These are phyloP conservation scores for Podospora didyma DNA, from an alignment of 495 filamentous ascomycete species.

Conservation along the genomic window DNA sequence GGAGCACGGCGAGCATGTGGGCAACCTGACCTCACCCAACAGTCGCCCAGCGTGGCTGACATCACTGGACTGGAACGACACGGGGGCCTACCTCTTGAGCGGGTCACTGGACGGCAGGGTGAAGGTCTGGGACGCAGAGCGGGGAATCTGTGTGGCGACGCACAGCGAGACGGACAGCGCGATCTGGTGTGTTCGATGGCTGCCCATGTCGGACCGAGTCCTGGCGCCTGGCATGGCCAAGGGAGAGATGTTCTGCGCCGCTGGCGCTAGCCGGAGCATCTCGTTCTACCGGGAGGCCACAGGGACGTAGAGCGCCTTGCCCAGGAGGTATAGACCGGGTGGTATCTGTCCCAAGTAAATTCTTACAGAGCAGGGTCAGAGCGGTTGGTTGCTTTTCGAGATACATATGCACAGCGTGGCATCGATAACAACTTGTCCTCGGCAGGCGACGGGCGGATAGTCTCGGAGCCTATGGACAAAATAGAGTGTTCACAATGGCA, in stretches of 20 bases:
- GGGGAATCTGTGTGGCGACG: constrained; percentile 80
- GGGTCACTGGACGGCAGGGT: constrained; percentile 88
- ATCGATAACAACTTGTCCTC: too few relatives aligned
- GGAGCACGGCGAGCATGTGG: constrained; percentile 84
- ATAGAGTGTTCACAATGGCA: too few relatives aligned
- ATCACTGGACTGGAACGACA: constrained; percentile 85
- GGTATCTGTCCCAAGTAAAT: too few relatives aligned
- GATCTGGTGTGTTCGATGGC: constrained; percentile 83
- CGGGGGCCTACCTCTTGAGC: constrained; percentile 89
- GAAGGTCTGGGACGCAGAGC: constrained; percentile 90
- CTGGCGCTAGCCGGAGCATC: constrained; percentile 74
- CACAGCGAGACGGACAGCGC: constrained; percentile 85
- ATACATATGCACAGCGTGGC: too few relatives aligned
- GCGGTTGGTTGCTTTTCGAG: too few relatives aligned
- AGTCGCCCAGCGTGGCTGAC: constrained; percentile 77
- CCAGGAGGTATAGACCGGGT: background rate
- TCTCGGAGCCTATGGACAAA: too few relatives aligned
- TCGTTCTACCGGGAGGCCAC: constrained; percentile 91
- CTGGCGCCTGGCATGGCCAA: constrained; percentile 44
- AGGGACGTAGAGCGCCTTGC: constrained; percentile 50
- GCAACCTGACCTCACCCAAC: constrained; percentile 61
- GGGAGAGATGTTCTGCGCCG: constrained; percentile 83
- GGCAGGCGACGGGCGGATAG: too few relatives aligned
- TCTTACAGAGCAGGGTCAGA: too few relatives aligned
- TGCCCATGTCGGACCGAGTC: constrained; percentile 60